Evolutionary conservation across 2,329 filamentous ascomycete genomes (phyloP).

Genomic region (Elsinoe necatrix): DNA sequence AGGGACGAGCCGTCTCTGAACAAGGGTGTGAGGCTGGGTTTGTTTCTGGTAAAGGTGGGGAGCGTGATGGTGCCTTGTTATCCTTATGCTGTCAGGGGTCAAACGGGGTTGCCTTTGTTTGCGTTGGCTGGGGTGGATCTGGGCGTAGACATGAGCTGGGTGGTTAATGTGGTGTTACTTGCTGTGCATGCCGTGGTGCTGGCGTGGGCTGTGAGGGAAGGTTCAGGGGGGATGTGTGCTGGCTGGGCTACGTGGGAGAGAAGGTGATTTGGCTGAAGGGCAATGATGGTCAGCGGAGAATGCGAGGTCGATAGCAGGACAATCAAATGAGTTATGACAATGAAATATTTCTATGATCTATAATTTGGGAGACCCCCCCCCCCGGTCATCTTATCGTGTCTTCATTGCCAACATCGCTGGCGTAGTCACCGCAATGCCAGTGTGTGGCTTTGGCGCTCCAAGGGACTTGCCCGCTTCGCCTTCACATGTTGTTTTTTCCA

Average conservation of each 20-base stretch:
- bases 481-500: too few relatives aligned
- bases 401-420: too few relatives aligned
- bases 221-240: conserved; percentile 9
- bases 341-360: too few relatives aligned
- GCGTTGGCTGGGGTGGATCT: conserved; percentile 47
- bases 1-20: conserved; percentile 19
- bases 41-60: conserved; percentile 63
- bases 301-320: not conserved
- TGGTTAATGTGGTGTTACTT: conserved; percentile 27
- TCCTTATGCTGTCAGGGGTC: conserved; percentile 58
- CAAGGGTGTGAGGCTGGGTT: conserved; percentile 41
- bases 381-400: too few relatives aligned
- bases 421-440: too few relatives aligned
- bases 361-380: too few relatives aligned
- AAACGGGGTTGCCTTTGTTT: conserved; percentile 59
- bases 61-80: conserved; percentile 60
- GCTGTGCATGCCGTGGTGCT: not conserved
- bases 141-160: not conserved
- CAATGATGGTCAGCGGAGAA: too few relatives aligned
- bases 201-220: not conserved
- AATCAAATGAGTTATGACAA: not conserved
- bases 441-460: too few relatives aligned
- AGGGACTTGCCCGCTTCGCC: not conserved
- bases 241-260: not conserved
- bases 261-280: not conserved